Base-by-base conservation (phyloP, 2,329 filamentous ascomycete species). In the Pseudogymnoascus sp. region DNA sequence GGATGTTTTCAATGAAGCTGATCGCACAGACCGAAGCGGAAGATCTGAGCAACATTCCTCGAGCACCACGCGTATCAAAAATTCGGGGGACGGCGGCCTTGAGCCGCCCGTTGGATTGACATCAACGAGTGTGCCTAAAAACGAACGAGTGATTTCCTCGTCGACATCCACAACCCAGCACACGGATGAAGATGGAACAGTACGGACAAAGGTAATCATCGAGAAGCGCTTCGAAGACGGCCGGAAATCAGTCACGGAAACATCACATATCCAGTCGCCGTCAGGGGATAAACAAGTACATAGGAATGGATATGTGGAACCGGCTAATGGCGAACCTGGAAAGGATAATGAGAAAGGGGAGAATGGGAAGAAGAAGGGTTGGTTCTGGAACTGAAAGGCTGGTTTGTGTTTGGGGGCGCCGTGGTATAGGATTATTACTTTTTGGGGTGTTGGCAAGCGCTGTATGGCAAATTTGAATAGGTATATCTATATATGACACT, bases 211-310 rank as follows among this genome's bases (percentile, higher is more conserved):
- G 12, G 65, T 71, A 4, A 65, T 66, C 3, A 64, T 70, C 1
- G 67, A 69, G 64, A 71, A 69, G 39, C 64, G 58, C 11, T 72
- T 65, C 59, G 66, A 64, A 10, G 68, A 69, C 64, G 70, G 70
- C 6, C 62, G 68, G 43, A 64, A 66, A 31, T 68, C 66, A 2
- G 64, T 65, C 4, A 70, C 68, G 19, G 67, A 64, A 5, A 69
- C 65, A 12, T 65, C 41, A 2, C 68, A 69, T 60, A 62, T 38
- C 14, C 66, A 69, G 21, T 38, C 21, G 12, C 55, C 39, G 2
- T 39, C 63, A 2, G 14, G 62, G 11, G n/a, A 63, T n/a, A 63
- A 63, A 26, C 29, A 61, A 23, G n/a, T 31, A 16, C 23, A 29
- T 3, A 35, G 31, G 14, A 37, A 35, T 14, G 62, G 16, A 12